phyloP scores from a whole-genome alignment of 2,329 filamentous ascomycete species.

The Fusarium armeniacum region DNA sequence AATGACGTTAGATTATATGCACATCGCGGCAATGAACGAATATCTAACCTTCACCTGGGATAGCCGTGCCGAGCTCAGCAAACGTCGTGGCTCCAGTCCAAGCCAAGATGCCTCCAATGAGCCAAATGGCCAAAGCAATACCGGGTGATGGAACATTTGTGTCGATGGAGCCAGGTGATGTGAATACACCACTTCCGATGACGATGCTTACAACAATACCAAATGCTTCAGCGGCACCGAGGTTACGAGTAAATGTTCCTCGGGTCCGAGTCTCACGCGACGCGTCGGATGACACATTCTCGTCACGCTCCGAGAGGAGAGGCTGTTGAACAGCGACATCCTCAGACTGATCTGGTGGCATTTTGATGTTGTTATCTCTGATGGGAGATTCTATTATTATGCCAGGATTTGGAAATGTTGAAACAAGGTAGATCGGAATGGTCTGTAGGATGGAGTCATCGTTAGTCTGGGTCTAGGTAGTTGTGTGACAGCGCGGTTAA shows the following conservation, averaged over 20 bases:
- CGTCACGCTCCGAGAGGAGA: slow-evolving; percentile 29
- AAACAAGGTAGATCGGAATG: background rate
- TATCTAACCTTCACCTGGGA: slow-evolving; percentile 68
- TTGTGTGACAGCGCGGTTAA: slow-evolving; percentile 41
- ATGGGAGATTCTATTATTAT: background rate
- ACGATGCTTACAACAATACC: slow-evolving; percentile 74
- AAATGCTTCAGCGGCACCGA: slow-evolving; percentile 65
- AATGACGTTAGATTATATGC: background rate
- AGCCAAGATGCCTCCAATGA: slow-evolving; percentile 71
- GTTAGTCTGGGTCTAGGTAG: background rate
- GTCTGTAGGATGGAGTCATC: slow-evolving; percentile 18
- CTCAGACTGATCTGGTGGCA: slow-evolving; percentile 28
- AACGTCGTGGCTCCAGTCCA: slow-evolving; percentile 75
- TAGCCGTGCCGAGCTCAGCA: slow-evolving; percentile 73
- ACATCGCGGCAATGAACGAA: background rate
- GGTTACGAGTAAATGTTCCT: slow-evolving; percentile 59
- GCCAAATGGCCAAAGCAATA: slow-evolving; percentile 70
- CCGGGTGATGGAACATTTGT: slow-evolving; percentile 74
- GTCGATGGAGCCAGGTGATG: slow-evolving; percentile 73
- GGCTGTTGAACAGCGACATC: slow-evolving; percentile 32
- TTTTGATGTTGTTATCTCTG: background rate
- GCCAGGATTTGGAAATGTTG: background rate
- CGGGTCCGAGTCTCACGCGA: slow-evolving; percentile 14
- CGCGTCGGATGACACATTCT: slow-evolving; percentile 11
- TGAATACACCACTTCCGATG: slow-evolving; percentile 75